These are phyloP conservation scores for Coprinopsis sp. DNA, from an alignment of 768 basidiomycete genomes.

Conservation along the genomic window DNA sequence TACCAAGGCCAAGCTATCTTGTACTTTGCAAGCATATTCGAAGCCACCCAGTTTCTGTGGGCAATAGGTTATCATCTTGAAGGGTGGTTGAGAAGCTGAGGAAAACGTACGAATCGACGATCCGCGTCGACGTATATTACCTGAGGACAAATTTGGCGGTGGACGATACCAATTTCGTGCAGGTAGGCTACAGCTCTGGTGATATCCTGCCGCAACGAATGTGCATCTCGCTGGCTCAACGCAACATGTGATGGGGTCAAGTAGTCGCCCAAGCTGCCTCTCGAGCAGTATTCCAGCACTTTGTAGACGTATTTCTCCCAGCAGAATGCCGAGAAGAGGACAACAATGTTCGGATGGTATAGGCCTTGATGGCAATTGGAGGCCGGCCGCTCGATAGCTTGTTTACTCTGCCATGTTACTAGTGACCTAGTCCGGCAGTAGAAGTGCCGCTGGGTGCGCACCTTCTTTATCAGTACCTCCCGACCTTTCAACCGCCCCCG, in stretches of 20 bases:
- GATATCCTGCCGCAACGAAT: conserved; percentile 34
- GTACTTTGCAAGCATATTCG: conserved; percentile 27
- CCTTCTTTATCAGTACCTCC: conserved; percentile 1
- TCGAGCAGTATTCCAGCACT: conserved; percentile 42
- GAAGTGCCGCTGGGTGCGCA: not conserved
- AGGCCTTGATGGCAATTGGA: conserved; percentile 34
- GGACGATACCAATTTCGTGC: conserved; percentile 36
- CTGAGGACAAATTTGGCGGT: conserved; percentile 37
- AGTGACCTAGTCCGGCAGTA: not conserved
- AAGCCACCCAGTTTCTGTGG: conserved; percentile 44
- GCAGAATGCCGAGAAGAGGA: conserved; percentile 38
- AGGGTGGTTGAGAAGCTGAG: not conserved
- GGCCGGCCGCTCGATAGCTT: conserved; percentile 10
- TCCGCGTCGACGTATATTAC: conserved; percentile 38
- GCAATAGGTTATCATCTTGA: not conserved
- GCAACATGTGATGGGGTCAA: conserved; percentile 20
- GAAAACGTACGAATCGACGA: conserved; percentile 34
- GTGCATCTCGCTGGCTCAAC: conserved; percentile 29
- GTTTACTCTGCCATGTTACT: conserved; percentile 10
- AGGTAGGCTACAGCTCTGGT: conserved; percentile 41
- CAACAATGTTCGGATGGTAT: conserved; percentile 46
- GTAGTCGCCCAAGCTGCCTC: conserved; percentile 33
- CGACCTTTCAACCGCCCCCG: conserved; percentile 6
- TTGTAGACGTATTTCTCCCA: conserved; percentile 29
- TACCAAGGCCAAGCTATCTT: conserved; percentile 17